A percentile compares a stretch with the other conserved stretches of the same genome.
Evolutionary conservation across 1,139 yeast genomes (phyloP).

Genomic region (Yamadazyma friedrichii): DNA sequence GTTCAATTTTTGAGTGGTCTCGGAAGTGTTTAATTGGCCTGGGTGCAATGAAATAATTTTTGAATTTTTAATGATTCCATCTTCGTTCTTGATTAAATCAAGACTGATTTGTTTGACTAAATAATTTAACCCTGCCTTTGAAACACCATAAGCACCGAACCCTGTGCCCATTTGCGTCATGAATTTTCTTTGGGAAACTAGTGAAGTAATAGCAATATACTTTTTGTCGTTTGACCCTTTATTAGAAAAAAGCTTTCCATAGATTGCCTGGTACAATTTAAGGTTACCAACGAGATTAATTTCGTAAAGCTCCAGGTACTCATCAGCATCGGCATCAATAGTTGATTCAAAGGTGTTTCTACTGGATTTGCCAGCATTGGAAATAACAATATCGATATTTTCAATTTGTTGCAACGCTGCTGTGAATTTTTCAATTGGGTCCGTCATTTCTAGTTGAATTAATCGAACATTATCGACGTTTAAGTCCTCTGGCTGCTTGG

Average conservation of each 20-base stretch:
- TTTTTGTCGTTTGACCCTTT: conserved; percentile 1
- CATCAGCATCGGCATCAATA: conserved; percentile 1
- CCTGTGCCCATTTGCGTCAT: neutral
- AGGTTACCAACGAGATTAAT: conserved; percentile 9
- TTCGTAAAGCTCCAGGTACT: conserved; percentile 3
- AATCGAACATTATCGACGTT: neutral
- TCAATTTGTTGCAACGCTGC: conserved; percentile 3
- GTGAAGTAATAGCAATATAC: conserved; percentile 8
- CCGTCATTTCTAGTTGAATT: conserved; percentile 4
- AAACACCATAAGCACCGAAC: conserved; percentile 3
- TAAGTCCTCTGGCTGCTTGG: neutral
- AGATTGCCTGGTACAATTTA: conserved; percentile 11
- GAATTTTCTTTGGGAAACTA: conserved; percentile 1
- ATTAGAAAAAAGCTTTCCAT: conserved; percentile 8
- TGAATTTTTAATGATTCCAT: neutral
- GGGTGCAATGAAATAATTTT: conserved; percentile 1
- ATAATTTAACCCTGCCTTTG: conserved; percentile 4
- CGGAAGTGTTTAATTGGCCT: neutral
- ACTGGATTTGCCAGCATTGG: conserved; percentile 2
- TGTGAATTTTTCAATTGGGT: neutral
- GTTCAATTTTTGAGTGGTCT: neutral
- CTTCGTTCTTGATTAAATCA: neutral
- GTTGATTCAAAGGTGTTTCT: neutral
- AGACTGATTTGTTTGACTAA: conserved; percentile 3
- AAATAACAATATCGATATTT: conserved; percentile 5